Percentiles rank a stretch among this genome's conserved stretches.
Conservation (phyloP, 2,329 filamentous ascomycete genomes). For the Cladosporium sp. region DNA sequence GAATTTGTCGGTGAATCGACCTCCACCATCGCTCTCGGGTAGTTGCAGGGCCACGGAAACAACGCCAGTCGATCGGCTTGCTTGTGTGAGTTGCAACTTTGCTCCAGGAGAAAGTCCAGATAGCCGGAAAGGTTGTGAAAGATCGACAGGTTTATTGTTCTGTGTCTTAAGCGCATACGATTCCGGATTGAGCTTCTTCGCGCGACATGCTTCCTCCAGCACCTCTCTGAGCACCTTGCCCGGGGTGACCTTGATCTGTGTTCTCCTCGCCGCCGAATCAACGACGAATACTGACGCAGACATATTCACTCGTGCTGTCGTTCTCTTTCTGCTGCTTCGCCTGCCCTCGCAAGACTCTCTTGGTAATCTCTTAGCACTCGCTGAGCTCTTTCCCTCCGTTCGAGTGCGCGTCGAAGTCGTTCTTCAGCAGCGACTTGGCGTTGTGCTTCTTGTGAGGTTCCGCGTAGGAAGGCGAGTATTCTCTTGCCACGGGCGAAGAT, state of each 20-base stretch:
- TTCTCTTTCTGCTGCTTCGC: slow-evolving; percentile 9
- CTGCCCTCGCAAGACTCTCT: slow-evolving; percentile 5
- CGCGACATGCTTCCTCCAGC: slow-evolving; percentile 81
- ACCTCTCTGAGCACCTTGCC: slow-evolving; percentile 81
- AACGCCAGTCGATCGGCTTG: slow-evolving; percentile 79
- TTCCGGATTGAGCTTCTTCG: slow-evolving; percentile 70
- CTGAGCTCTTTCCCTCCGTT: slow-evolving; percentile 16
- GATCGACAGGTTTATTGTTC: slow-evolving; percentile 81
- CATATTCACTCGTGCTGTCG: slow-evolving; percentile 54
- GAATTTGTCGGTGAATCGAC: slow-evolving; percentile 78
- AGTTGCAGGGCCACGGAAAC: slow-evolving; percentile 89
- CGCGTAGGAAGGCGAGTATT: slow-evolving; percentile 29
- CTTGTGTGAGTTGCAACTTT: slow-evolving; percentile 86
- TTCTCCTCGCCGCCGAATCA: slow-evolving; percentile 73
- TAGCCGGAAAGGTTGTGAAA: slow-evolving; percentile 80
- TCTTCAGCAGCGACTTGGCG: slow-evolving; percentile 26
- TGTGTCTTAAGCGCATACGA: slow-evolving; percentile 84
- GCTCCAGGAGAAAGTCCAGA: slow-evolving; percentile 81
- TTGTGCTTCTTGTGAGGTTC: slow-evolving; percentile 22
- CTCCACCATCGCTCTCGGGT: slow-evolving; percentile 69
- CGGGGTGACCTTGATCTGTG: slow-evolving; percentile 79
- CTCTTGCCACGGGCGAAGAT: slow-evolving; percentile 30
- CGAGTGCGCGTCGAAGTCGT: slow-evolving; percentile 13
- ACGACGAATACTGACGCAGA: slow-evolving; percentile 87
- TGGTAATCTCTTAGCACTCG: slow-evolving; percentile 11